phyloP scores from a whole-genome alignment of 805 yeast genomes.

The Lipomyces oligophaga region DNA sequence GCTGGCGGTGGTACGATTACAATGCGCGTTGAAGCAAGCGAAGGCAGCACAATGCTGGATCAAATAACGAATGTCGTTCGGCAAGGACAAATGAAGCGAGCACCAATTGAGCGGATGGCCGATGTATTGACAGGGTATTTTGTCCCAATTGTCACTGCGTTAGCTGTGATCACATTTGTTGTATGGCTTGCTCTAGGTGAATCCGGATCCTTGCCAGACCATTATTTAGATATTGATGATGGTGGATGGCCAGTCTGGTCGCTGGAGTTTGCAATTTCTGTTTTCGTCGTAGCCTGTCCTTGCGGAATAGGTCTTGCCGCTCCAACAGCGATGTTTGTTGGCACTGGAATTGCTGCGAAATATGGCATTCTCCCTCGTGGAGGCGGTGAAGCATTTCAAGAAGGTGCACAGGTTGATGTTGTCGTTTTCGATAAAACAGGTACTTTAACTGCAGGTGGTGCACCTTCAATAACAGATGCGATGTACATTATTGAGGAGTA shows the following conservation, averaged over 20 bases:
- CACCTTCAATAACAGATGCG: constrained; percentile 53
- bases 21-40: constrained; percentile 54
- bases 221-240: constrained; percentile 57
- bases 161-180: constrained; percentile 63
- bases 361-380: constrained; percentile 73
- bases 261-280: constrained; percentile 69
- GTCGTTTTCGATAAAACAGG: constrained; percentile 80
- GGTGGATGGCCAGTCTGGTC: constrained; percentile 82
- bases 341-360: constrained; percentile 74
- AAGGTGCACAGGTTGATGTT: constrained; percentile 59
- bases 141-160: constrained; percentile 61
- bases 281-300: constrained; percentile 80
- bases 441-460: constrained; percentile 63
- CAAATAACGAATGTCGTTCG: constrained; percentile 67
- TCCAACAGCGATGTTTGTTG: constrained; percentile 77
- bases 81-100: constrained; percentile 66
- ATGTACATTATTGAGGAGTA: constrained; percentile 29
- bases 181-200: constrained; percentile 62
- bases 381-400: constrained; percentile 80
- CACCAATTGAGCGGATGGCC: constrained; percentile 69
- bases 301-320: constrained; percentile 85
- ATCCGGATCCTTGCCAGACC: constrained; percentile 50
- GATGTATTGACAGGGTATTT: constrained; percentile 65
- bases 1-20: constrained; percentile 52
- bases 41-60: constrained; percentile 63